A percentile compares a stretch with the other conserved stretches of the same genome.
phyloP scores from a whole-genome alignment of 1,284 basidiomycete species.

The Moesziomyces sp. region DNA sequence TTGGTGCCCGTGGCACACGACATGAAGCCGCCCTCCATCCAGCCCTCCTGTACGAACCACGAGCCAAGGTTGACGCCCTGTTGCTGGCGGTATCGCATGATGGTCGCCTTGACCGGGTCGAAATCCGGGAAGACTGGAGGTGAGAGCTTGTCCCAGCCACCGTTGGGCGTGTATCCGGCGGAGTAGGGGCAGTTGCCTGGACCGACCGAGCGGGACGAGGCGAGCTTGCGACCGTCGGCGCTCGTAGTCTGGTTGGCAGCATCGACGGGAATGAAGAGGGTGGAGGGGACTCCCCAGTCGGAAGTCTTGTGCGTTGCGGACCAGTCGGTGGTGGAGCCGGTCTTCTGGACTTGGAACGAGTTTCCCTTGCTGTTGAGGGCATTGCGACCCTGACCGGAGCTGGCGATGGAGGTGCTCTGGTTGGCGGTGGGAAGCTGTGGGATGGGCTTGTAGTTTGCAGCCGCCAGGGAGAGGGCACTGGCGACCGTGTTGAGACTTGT shows the following conservation, averaged over 20 bases:
- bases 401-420: conserved; percentile 11
- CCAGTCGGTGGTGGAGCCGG: conserved; percentile 27
- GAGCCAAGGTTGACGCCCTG: conserved; percentile 59
- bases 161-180: conserved; percentile 55
- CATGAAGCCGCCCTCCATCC: conserved; percentile 81
- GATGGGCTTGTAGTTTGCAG: conserved; percentile 67
- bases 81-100: conserved; percentile 64
- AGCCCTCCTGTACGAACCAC: conserved; percentile 78
- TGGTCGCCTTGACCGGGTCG: conserved; percentile 60
- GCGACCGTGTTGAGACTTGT: conserved; percentile 51
- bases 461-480: conserved; percentile 57
- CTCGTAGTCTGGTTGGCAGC: conserved; percentile 17
- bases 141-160: conserved; percentile 50
- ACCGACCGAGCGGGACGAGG: conserved; percentile 50
- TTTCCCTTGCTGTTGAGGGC: conserved; percentile 24
- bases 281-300: conserved; percentile 57
- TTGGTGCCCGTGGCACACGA: conserved; percentile 73
- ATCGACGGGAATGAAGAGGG: conserved; percentile 50
- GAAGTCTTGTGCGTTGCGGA: conserved; percentile 30
- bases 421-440: conserved; percentile 51
- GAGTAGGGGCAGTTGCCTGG: conserved; percentile 58
- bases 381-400: conserved; percentile 12
- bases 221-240: conserved; percentile 28
- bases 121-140: conserved; percentile 55
- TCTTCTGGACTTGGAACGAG: conserved; percentile 41